phyloP scores from a whole-genome alignment of 805 yeast species.

The Phaffomyces opuntiae region DNA sequence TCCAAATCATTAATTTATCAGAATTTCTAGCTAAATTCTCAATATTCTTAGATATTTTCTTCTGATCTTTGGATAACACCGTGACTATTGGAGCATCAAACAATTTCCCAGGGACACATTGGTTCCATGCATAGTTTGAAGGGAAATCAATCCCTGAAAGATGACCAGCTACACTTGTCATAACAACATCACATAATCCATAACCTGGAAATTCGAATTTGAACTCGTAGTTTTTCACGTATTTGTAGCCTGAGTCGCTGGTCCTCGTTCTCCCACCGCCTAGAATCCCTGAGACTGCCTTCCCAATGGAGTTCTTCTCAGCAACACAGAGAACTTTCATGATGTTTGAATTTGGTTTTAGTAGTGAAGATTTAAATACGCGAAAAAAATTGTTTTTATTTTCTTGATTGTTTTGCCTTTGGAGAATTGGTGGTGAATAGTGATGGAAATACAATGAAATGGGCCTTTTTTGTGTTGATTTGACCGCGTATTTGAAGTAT shows the following conservation, averaged over 20 bases:
- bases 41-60: conserved; percentile 58
- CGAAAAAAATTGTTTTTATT: too few species aligned
- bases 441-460: too few species aligned
- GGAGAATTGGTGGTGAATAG: too few species aligned
- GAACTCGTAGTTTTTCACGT: conserved; percentile 75
- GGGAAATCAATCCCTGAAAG: conserved; percentile 61
- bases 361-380: too few species aligned
- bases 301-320: conserved; percentile 93
- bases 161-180: conserved; percentile 94
- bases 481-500: too few species aligned
- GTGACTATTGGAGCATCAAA: conserved; percentile 65
- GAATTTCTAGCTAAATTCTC: conserved; percentile 53
- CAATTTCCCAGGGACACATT: conserved; percentile 53
- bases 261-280: conserved; percentile 60
- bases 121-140: conserved; percentile 56
- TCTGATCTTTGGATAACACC: conserved; percentile 32
- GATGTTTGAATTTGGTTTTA: too few species aligned
- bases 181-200: conserved; percentile 72
- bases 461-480: too few species aligned
- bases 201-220: conserved; percentile 51
- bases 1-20: conserved; percentile 82
- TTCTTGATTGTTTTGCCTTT: too few species aligned
- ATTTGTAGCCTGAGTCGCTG: conserved; percentile 48
- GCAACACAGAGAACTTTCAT: conserved; percentile 74
- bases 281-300: conserved; percentile 65